Conservation (phyloP, 2,329 filamentous ascomycete species). For the Stagonosporopsis rhizophila region DNA sequence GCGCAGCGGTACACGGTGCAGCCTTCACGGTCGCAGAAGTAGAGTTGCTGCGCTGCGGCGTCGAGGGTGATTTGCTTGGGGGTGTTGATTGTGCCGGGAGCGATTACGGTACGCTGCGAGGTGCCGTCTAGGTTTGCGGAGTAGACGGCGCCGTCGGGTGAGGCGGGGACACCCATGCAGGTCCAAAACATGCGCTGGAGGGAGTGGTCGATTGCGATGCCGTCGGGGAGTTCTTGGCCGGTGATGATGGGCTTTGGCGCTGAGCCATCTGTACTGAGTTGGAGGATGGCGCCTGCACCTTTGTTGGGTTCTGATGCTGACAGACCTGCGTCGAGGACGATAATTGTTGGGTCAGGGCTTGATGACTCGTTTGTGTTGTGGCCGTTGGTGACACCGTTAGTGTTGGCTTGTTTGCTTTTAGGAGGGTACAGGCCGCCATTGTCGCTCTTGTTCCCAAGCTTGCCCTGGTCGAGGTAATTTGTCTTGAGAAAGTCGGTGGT, state of each 20-base stretch:
- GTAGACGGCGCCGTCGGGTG: conserved; percentile 54
- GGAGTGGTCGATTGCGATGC: conserved; percentile 36
- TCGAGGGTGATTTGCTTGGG: conserved; percentile 52
- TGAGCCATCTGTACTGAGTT: conserved; percentile 15
- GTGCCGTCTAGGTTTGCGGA: conserved; percentile 60
- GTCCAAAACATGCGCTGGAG: conserved; percentile 42
- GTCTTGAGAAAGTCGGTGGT: conserved; percentile 56
- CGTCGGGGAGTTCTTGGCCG: conserved; percentile 37
- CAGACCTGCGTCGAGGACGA: conserved; percentile 22
- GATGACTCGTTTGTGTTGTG: background rate
- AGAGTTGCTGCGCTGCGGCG: conserved; percentile 37
- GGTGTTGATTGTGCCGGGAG: conserved; percentile 52
- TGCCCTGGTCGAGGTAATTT: conserved; percentile 57
- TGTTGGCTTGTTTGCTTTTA: background rate
- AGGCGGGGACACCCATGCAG: conserved; percentile 26
- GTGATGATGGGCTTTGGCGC: conserved; percentile 11
- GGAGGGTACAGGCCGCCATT: conserved; percentile 26
- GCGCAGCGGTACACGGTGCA: conserved; percentile 45
- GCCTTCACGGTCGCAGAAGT: conserved; percentile 55
- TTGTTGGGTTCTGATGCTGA: conserved; percentile 2
- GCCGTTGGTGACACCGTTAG: background rate
- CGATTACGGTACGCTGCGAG: conserved; percentile 54
- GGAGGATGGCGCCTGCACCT: conserved; percentile 26
- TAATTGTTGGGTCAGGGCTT: conserved; percentile 2
- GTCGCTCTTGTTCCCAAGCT: conserved; percentile 54